Evolutionary conservation across 805 yeast genomes (phyloP).

Genomic region (Teunomyces gatunensis): DNA sequence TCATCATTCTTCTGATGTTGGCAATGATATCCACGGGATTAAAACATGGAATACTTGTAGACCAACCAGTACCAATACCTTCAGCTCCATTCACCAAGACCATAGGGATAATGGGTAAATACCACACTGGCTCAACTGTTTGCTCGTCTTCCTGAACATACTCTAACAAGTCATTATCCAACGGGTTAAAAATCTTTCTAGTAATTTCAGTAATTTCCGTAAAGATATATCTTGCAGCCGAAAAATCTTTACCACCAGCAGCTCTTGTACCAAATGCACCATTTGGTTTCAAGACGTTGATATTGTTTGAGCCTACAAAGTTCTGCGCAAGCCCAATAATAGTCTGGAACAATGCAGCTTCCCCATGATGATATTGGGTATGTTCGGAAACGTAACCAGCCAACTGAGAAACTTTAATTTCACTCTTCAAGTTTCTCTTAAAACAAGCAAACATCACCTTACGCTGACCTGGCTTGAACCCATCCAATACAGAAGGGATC

Average conservation of each 20-base stretch:
- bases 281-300: slow-evolving; percentile 80
- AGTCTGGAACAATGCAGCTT: slow-evolving; percentile 80
- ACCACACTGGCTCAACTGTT: slow-evolving; percentile 94
- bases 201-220: slow-evolving; percentile 81
- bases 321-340: slow-evolving; percentile 94
- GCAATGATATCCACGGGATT: slow-evolving; percentile 81
- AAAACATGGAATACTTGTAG: slow-evolving; percentile 86
- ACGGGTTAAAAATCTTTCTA: slow-evolving; percentile 68
- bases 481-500: slow-evolving; percentile 91
- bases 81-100: slow-evolving; percentile 93
- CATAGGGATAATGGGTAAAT: slow-evolving; percentile 91
- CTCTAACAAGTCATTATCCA: slow-evolving; percentile 73
- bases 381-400: slow-evolving; percentile 87
- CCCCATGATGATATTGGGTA: slow-evolving; percentile 96
- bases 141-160: slow-evolving; percentile 91
- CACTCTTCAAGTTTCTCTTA: slow-evolving; percentile 70
- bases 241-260: slow-evolving; percentile 95
- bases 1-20: slow-evolving; percentile 72
- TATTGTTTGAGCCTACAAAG: slow-evolving; percentile 88
- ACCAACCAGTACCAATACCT: slow-evolving; percentile 99
- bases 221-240: slow-evolving; percentile 96
- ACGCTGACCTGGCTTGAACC: slow-evolving; percentile 95
- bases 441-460: slow-evolving; percentile 88
- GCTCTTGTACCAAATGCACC: slow-evolving; percentile 97
- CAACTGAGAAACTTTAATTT: slow-evolving; percentile 86